Evolutionary conservation across 1,284 basidiomycete species (phyloP), one percentile per base, ranked within the genome.

Genomic region (Sphagnurus paluster): DNA sequence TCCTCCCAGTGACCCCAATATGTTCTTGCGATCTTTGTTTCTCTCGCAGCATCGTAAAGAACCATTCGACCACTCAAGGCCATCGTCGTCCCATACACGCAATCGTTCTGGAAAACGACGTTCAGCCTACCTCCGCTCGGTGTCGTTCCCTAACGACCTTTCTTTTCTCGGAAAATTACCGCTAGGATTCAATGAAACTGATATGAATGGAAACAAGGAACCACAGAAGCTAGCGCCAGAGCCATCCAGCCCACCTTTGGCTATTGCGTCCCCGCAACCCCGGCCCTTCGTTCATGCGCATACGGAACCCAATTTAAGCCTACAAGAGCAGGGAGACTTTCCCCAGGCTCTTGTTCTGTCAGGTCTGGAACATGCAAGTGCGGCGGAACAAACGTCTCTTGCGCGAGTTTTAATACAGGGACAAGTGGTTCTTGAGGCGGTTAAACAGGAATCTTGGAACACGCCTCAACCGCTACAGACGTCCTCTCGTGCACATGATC

Each of bases 311-410:
- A 53, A 56, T 4, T 56, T 49, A 38, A 49, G 36, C 21, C 37
- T 29, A 50, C 57, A 19, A 53, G 50, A 42, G 38, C 49, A 23
- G 48, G 46, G 67, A 32, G 56, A 62, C 17, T 60, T 86, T 5
- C 84, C 88, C 0, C 71, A 75, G 34, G 86, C 79, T 1, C 65
- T 91, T 2, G 82, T 90, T 5, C 62, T 90, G 5, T 80, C 85
- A 2, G 82, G 84, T 0, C 69, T 91, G 11, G 87, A 91, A 54
- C 63, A 82, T 54, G 74, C 80, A 0, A 71, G 67, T 26, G 50
- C 72, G 10, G 61, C 74, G 1, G 79, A 78, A 2, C 89, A 91
- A 56, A 69, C 79, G 28, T 73, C 82, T 2, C 63, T 91, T 20
- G 64, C 77, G 7, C 70, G 69, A 16, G 77, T 77, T 0, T 64